Conservation (phyloP, 768 basidiomycete genomes). For the Tulasnella sp. region DNA sequence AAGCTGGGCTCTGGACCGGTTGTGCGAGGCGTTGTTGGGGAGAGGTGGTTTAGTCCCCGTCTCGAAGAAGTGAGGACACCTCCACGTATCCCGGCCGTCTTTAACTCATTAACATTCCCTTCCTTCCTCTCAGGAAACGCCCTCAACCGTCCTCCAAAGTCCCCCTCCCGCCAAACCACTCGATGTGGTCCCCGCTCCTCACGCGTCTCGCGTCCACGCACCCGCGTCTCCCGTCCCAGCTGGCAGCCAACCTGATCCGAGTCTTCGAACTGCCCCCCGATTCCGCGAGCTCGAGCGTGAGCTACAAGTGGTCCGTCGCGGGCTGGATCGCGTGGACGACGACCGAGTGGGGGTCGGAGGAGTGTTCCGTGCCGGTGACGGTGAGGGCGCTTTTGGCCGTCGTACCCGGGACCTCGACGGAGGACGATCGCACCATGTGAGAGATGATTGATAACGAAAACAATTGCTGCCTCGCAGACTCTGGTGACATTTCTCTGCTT, state of each 20-base stretch:
- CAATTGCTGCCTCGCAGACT: neutral
- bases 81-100: neutral
- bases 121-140: constrained; percentile 40
- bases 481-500: no score
- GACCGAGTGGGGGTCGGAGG: constrained; percentile 28
- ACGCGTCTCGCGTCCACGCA: constrained; percentile 46
- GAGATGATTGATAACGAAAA: no score
- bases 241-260: constrained; percentile 36
- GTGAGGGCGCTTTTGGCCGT: neutral
- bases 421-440: neutral
- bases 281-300: constrained; percentile 19
- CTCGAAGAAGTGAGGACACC: constrained; percentile 76
- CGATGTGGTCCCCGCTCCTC: constrained; percentile 57
- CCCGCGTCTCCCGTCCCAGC: constrained; percentile 37
- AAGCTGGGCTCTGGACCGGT: constrained; percentile 50
- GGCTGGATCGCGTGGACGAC: constrained; percentile 60
- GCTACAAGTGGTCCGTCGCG: constrained; percentile 49
- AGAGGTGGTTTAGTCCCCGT: constrained; percentile 70
- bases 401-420: neutral
- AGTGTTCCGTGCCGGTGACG: constrained; percentile 22
- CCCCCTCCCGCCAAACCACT: constrained; percentile 41
- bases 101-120: neutral
- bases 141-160: constrained; percentile 24
- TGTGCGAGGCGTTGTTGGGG: constrained; percentile 57
- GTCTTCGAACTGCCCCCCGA: neutral